Evolutionary conservation across 176 grass and related monocot species (phyloP).

Genomic region (Phragmites australis): DNA sequence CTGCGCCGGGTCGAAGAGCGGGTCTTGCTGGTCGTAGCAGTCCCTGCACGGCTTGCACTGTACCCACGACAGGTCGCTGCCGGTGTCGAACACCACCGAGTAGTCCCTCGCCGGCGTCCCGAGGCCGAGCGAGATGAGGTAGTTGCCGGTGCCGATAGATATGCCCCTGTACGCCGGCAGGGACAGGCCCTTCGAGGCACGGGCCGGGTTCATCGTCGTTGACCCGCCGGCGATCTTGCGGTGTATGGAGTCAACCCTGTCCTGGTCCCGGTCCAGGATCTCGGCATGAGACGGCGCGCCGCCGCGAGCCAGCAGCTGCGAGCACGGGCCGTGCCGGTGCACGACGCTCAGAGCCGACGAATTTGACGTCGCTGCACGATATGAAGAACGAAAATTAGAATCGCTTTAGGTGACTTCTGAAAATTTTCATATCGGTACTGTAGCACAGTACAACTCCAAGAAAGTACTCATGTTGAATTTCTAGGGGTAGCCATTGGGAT

Average conservation of each 20-base stretch:
- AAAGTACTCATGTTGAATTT: too few species aligned
- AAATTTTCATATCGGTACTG: not conserved
- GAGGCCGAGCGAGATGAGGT: conserved; percentile 65
- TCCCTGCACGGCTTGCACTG: conserved; percentile 60
- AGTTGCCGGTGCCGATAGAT: conserved; percentile 63
- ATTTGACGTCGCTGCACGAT: conserved; percentile 18
- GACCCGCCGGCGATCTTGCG: not conserved
- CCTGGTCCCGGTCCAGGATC: conserved; percentile 58
- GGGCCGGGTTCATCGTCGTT: not conserved
- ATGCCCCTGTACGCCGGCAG: conserved; percentile 54
- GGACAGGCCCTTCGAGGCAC: conserved; percentile 39
- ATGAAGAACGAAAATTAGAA: not conserved
- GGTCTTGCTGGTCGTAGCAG: conserved; percentile 76
- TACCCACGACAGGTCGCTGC: conserved; percentile 89
- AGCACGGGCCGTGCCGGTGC: conserved; percentile 72
- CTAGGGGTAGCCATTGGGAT: too few species aligned
- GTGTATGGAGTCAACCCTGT: conserved; percentile 58
- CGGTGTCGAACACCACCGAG: conserved; percentile 77
- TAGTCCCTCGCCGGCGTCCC: conserved; percentile 58
- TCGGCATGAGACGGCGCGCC: conserved; percentile 30
- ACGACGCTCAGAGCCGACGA: conserved; percentile 45
- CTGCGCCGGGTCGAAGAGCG: conserved; percentile 66
- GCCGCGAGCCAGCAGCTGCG: conserved; percentile 20
- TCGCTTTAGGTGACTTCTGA: not conserved
- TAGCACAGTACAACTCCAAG: not conserved